A percentile compares a stretch with the other conserved stretches of the same genome.
Conservation (phyloP, 2,329 filamentous ascomycete genomes). For the Colletotrichum eleusines region DNA sequence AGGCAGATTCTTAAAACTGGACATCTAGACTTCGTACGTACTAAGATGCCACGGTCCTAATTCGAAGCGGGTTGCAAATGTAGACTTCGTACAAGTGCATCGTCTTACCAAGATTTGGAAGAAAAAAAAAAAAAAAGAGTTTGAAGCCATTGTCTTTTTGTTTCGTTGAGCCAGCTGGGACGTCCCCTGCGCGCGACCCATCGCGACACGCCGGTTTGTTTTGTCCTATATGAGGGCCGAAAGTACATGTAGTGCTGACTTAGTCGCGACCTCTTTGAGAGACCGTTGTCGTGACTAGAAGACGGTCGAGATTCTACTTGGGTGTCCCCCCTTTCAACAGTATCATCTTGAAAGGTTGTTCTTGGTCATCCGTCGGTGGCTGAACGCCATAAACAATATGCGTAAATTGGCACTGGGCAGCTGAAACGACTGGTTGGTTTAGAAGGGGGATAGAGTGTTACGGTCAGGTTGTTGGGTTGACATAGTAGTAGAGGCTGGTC, state of each 20-base stretch:
- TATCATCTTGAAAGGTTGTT: background rate
- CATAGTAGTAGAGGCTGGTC: no score
- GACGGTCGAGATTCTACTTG: constrained; percentile 10
- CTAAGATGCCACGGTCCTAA: no score
- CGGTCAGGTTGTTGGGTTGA: no score
- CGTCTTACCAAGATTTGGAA: no score
- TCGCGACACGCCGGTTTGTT: background rate
- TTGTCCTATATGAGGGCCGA: background rate
- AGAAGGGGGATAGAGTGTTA: background rate
- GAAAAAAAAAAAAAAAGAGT: background rate
- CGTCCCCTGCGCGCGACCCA: background rate
- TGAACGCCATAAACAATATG: no score
- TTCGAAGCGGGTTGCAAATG: no score
- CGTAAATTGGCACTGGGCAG: background rate
- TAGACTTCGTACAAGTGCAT: no score
- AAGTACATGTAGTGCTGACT: background rate
- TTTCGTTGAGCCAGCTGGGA: background rate
- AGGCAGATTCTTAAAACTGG: no score
- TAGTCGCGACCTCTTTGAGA: background rate
- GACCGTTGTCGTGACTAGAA: background rate
- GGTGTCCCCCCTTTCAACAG: no score
- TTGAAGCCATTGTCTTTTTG: background rate
- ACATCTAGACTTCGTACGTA: no score
- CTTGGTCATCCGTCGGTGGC: no score
- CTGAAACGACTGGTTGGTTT: background rate